Evolutionary conservation across 1,284 basidiomycete genomes (phyloP), one percentile per base, ranked within the genome.

Genomic region (Pseudozyma thailandica): DNA sequence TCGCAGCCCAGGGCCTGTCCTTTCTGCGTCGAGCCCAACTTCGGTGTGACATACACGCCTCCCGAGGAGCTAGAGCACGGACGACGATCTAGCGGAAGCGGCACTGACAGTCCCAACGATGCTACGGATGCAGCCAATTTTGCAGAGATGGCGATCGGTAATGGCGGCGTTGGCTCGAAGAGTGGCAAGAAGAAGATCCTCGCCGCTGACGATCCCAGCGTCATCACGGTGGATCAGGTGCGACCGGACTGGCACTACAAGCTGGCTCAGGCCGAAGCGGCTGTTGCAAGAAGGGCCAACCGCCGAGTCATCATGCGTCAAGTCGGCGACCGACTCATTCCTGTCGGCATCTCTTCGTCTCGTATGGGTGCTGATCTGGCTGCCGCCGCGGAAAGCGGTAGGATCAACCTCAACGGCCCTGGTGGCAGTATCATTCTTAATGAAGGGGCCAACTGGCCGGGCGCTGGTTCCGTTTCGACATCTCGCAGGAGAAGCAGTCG

Each of bases 281-380:
- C 75, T 3, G 68, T 76, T 25, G 74, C 73, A 15, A 65, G 79
- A 35, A 63, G 79, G 16, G 95, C 96, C 16, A 95, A 96, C 79
- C 88, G 95, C 74, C 88, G 96, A 33, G 96, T 98, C 80, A 92
- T 99, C 55, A 98, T 99, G 93, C 90, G 96, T 43, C 94, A 98
- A 83, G 93, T 98, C 21, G 96, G 96, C 43, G 96, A 98, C 83
- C 88, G 94, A 16, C 89, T 99, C 43, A 92, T 99, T 53, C 95
- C 95, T 21, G 92, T 99, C 31, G 95, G 95, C 25, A 92, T 97
- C 64, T 95, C 93, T 9, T 84, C 83, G 2, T 82, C 82, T 2
- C 39, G 81, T 87, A 91, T 74, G 37, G 80, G 81, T 21, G 75
- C 79, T 15, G 76, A 80, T 48, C 56, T 82, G 41, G 72, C 70